Base-by-base conservation (phyloP, 768 basidiomycete genomes). In the Lactarius evosmus region DNA sequence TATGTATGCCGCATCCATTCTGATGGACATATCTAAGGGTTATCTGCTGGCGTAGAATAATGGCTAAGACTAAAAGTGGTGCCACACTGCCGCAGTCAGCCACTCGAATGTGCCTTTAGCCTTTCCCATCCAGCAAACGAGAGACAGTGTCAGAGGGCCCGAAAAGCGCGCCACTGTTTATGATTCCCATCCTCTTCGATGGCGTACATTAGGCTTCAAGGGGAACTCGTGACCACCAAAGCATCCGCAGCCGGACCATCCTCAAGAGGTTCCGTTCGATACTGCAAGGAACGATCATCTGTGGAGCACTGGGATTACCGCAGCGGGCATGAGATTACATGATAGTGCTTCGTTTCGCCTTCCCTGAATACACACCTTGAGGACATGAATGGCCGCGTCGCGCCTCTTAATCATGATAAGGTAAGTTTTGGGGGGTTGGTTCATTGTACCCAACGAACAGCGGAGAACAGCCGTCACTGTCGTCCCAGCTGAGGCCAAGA, bases 171-270 rank as follows among this genome's bases (percentile, higher is more conserved):
- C 14, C 29, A 32, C 58, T 40, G 38, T 40, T n/a, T 16, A 1
- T 40, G 40, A 11, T 40, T 40, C 40, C 40, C 40, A 49, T 11
- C 36, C 2, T 36, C 33, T 19, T 32, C 32, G 22, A 36, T n/a
- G 16, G 14, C 16, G 52, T 46, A 25, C 22, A 64, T 59, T 46
- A 56, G 30, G 27, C 34, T 56, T 64, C 53, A 16, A 33, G 7
- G 25, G 57, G 53, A 38, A 64, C 54, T 22, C 36, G 25, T 12
- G 19, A 34, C 40, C 53, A 50, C 53, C 34, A 33, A 54, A 11
- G 29, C 29, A 58, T n/a, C 41, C 25, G 30, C 12, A 36, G 33
- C 22, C 40, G 40, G 44, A 30, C 38, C 29, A 11, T 36, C n/a
- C 16, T 3, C 11, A 53, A 34, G 12, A 27, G 22, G 7, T 27